Evolutionary conservation across 306 rosid genomes (phyloP), one percentile per base, ranked within the genome.

Genomic region (Ormosia emarginata): DNA sequence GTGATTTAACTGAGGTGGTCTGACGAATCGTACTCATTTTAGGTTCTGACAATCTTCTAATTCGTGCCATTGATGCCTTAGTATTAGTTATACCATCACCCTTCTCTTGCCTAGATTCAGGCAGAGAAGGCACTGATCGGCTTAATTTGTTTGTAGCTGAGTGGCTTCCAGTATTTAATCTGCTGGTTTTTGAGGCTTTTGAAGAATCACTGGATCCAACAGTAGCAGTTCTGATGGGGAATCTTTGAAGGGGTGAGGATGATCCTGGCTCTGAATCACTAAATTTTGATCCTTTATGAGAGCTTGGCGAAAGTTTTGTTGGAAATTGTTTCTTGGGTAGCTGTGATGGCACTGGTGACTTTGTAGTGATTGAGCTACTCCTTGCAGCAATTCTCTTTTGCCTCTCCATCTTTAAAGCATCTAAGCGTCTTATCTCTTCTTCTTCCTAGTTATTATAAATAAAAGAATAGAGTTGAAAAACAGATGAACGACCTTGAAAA

Each of bases 341-440:
- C 71, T 82, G 89, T 37, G 92, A 88, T 62, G 92, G 75, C 52
- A 84, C 43, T 39, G 89, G 79, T 52, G 90, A 82, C 57, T 79
- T 86, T 52, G 88, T 68, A 74, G 90, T 78, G 70, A n/a, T 50
- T 80, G 90, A 79, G 84, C 90, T 46, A 17, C 93, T 92, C 88
- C 93, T 90, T 59, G 97, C 89, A 77, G 98, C 97, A 81, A 93
- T 96, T 85, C 99, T 96, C 89, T 90, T 96, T 83, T 96, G 97
- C 92, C 99, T 96, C 88, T 92, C 91, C 36, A 90, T 87, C 89
- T 93, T 96, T 64, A 96, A 82, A 82, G 97, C 90, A 83, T 96
- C 97, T 41, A 96, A 59, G 36, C 99, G 92, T 83, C 91, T 96
- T 34, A 79, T 67, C 65, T 87, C 94, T 80, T 91, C 98, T 47